phyloP scores from a whole-genome alignment of 192 early-diverging fungal genomes.

The Tieghemiomyces parasiticus region DNA sequence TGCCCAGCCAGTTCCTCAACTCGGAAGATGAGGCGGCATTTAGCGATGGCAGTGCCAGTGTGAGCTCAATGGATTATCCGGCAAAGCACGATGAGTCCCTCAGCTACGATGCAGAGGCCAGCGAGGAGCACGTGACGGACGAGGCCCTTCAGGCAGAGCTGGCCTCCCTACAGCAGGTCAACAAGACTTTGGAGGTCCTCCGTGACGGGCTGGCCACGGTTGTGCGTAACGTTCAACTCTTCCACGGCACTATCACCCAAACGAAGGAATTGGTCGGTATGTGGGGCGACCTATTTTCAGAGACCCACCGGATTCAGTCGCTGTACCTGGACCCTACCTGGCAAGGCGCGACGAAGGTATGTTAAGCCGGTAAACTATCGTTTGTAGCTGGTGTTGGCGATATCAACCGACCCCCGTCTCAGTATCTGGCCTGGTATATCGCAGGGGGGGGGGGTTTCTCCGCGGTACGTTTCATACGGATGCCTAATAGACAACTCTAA shows the following conservation, averaged over 20 bases:
- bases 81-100: too few relatives aligned
- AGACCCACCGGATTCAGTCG: slow-evolving; percentile 2
- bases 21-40: too few relatives aligned
- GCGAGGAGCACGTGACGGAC: neutral
- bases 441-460: too few relatives aligned
- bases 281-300: slow-evolving; percentile 3
- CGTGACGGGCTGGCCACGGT: neutral
- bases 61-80: too few relatives aligned
- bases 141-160: neutral
- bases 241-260: slow-evolving; percentile 1
- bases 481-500: too few relatives aligned
- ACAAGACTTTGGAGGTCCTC: neutral
- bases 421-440: too few relatives aligned
- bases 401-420: neutral
- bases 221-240: neutral
- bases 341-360: neutral
- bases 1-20: too few relatives aligned
- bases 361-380: too few relatives aligned
- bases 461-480: too few relatives aligned
- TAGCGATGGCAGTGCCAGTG: too few relatives aligned
- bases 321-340: neutral
- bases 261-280: slow-evolving; percentile 1
- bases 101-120: too few relatives aligned
- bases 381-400: too few relatives aligned
- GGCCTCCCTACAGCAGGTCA: neutral